Conservation (phyloP, 352 stramenopile genomes). For the Globisporangium sylvaticum region DNA sequence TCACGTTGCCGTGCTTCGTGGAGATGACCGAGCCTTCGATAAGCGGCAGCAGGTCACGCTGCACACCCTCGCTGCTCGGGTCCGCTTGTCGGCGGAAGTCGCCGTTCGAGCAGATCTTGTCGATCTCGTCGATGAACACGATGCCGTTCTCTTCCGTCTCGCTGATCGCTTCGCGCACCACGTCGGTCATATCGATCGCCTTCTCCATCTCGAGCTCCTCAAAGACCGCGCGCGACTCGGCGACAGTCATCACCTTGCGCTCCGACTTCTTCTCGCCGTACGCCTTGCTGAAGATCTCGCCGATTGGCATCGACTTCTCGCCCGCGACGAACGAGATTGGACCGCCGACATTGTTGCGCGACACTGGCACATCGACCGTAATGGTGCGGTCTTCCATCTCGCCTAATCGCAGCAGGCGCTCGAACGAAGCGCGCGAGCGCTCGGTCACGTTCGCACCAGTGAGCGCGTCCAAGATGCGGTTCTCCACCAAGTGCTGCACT, state of each 20-base stretch:
- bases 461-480: constrained; percentile 94
- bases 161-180: constrained; percentile 80
- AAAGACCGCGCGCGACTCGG: constrained; percentile 92
- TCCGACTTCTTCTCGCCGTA: constrained; percentile 87
- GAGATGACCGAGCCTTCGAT: constrained; percentile 97
- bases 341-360: constrained; percentile 39
- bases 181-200: constrained; percentile 87
- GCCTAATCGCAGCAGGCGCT: constrained; percentile 84
- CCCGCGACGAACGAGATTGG: constrained; percentile 71
- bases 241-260: constrained; percentile 92
- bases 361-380: constrained; percentile 65
- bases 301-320: constrained; percentile 70
- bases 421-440: constrained; percentile 89
- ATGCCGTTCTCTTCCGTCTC: constrained; percentile 98
- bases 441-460: constrained; percentile 83
- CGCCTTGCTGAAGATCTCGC: constrained; percentile 65
- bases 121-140: constrained; percentile 99
- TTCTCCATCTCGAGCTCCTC: constrained; percentile 96
- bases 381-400: constrained; percentile 83
- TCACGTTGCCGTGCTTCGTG: constrained; percentile 99
- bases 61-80: constrained; percentile 97
- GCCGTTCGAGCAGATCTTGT: constrained; percentile 98
- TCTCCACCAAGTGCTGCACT: constrained; percentile 92
- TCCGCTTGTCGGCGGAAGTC: constrained; percentile 93
- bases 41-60: constrained; percentile 97